A percentile compares a stretch with the other conserved stretches of the same genome.
These are phyloP conservation scores for Phytophthora agathidicida DNA, from an alignment of 352 stramenopile species.

Conservation along the genomic window DNA sequence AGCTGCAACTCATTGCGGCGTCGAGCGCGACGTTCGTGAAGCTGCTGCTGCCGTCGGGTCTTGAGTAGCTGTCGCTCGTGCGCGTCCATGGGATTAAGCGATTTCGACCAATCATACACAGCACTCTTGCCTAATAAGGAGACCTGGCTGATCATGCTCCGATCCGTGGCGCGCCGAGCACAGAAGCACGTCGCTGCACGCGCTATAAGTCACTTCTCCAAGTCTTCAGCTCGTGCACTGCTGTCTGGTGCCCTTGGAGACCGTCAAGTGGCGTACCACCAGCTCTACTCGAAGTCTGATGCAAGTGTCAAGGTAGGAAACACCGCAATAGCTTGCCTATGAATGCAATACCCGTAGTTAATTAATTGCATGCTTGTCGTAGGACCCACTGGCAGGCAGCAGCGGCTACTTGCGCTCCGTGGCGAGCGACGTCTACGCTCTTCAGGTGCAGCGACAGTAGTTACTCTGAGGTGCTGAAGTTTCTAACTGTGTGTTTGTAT, in stretches of 20 bases:
- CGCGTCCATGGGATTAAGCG: neutral
- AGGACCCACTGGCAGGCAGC: slow-evolving; percentile 1
- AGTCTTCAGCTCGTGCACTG: neutral
- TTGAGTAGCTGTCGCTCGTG: slow-evolving; percentile 4
- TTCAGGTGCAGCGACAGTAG: slow-evolving; percentile 41
- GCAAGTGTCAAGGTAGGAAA: slow-evolving; percentile 8
- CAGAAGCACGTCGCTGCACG: slow-evolving; percentile 1
- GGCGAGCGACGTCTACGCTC: slow-evolving; percentile 34
- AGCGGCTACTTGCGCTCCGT: slow-evolving; percentile 32
- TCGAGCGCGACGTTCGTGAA: slow-evolving; percentile 22
- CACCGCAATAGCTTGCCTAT: neutral
- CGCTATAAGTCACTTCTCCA: neutral
- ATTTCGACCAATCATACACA: slow-evolving; percentile 27
- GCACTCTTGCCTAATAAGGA: too few relatives aligned
- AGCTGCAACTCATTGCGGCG: neutral
- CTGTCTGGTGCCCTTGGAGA: neutral
- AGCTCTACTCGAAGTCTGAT: neutral
- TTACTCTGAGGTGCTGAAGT: too few relatives aligned
- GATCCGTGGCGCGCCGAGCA: neutral
- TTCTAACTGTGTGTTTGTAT: neutral
- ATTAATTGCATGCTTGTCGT: neutral
- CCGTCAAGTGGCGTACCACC: neutral
- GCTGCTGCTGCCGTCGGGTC: slow-evolving; percentile 4
- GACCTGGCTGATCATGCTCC: slow-evolving; percentile 22
- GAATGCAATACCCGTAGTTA: neutral